phyloP scores from a whole-genome alignment of 805 yeast species.

The Kluyveromyces nonfermentans region DNA sequence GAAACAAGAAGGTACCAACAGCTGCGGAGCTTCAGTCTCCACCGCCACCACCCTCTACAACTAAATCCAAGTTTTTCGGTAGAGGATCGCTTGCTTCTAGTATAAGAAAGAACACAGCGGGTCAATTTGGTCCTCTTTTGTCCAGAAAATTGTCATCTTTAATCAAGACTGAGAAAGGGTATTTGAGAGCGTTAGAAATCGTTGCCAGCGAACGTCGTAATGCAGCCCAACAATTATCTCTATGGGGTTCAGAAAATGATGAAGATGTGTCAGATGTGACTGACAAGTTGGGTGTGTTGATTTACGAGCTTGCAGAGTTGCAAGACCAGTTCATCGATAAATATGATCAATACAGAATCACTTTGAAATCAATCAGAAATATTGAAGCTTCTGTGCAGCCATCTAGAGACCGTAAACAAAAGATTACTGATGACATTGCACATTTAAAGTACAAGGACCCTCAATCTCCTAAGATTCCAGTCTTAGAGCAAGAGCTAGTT shows the following conservation, averaged over 20 bases:
- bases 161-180: constrained; percentile 93
- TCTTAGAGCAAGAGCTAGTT: constrained; percentile 95
- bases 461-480: constrained; percentile 88
- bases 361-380: constrained; percentile 88
- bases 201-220: constrained; percentile 90
- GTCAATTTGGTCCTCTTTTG: constrained; percentile 89
- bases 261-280: constrained; percentile 96
- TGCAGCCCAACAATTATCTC: constrained; percentile 90
- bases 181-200: constrained; percentile 87
- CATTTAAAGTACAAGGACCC: constrained; percentile 98
- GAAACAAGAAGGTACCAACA: constrained; percentile 72
- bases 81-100: constrained; percentile 57
- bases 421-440: constrained; percentile 95
- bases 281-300: constrained; percentile 91
- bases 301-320: constrained; percentile 94
- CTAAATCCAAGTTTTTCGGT: constrained; percentile 69
- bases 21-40: constrained; percentile 74
- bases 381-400: constrained; percentile 98
- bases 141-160: constrained; percentile 84
- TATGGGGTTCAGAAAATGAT: constrained; percentile 97
- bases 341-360: constrained; percentile 96
- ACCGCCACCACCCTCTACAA: constrained; percentile 72
- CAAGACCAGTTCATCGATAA: constrained; percentile 98
- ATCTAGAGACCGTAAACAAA: constrained; percentile 94
- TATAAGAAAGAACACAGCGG: constrained; percentile 79